phyloP scores from a whole-genome alignment of 192 early-diverging fungal species.

The Gaertneriomyces sp. region DNA sequence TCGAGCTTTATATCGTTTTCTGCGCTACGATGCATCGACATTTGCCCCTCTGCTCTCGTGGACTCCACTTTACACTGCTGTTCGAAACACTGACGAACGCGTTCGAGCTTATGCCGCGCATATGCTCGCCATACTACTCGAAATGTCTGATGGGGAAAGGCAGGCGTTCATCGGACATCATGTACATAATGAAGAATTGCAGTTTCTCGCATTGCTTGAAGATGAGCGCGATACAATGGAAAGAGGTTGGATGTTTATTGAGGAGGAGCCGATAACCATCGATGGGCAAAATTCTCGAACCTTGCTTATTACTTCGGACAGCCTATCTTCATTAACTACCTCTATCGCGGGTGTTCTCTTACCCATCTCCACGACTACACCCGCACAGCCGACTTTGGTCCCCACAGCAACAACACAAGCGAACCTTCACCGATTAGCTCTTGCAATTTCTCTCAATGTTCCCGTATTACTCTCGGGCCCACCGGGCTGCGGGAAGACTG shows the following conservation, averaged over 20 bases:
- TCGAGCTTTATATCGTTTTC: constrained; percentile 28
- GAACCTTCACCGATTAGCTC: constrained; percentile 76
- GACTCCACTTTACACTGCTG: constrained; percentile 19
- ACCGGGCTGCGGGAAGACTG: constrained; percentile 85
- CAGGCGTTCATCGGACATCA: constrained; percentile 20
- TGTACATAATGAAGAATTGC: constrained; percentile 5
- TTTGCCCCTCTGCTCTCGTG: constrained; percentile 5
- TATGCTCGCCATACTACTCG: constrained; percentile 36
- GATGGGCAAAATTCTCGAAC: background rate
- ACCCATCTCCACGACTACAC: constrained; percentile 28
- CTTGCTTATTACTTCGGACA: background rate
- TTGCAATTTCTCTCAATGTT: constrained; percentile 79
- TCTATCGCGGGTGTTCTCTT: constrained; percentile 70
- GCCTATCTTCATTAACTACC: constrained; percentile 22
- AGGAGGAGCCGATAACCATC: no score
- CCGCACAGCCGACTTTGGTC: constrained; percentile 48
- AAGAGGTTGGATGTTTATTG: constrained; percentile 2
- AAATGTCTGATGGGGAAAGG: constrained; percentile 40
- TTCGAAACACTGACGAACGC: constrained; percentile 9
- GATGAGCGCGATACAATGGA: constrained; percentile 24
- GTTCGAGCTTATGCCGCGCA: constrained; percentile 31
- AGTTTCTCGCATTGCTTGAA: constrained; percentile 13
- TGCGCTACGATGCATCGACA: constrained; percentile 1
- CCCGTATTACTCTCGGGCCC: constrained; percentile 85
- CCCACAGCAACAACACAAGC: constrained; percentile 70